Base-by-base conservation (phyloP, 1,284 basidiomycete species). In the Rhizoctonia solani region DNA sequence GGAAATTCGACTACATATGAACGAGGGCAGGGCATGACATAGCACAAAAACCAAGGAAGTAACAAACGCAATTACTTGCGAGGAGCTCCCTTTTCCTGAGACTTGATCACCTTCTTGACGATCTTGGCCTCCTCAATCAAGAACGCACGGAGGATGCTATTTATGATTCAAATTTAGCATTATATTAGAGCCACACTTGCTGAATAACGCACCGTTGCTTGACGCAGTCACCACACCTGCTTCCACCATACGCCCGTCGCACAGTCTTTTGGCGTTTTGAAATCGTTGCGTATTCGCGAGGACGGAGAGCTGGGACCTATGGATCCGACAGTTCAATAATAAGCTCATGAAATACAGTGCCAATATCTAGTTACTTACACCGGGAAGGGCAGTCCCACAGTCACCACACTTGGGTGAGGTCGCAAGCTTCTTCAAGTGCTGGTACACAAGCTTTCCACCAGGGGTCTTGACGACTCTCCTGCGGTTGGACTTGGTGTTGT, bases 111-210 rank as follows among this genome's bases (percentile, higher is more conserved):
- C 82, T 88, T 92, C 90, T 99, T 99, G 78, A 99, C 96, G 75
- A 99, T 98, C 87, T 98, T 99, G 55, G 96, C 96, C 85, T 99
- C 95, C 85, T 99, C 97, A 68, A 99, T 93, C 71, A 99, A 82
- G 89, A 99, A 99, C 72, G 97, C 95, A 70, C 97, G 93, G 76
- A 99, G 90, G 76, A 99, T 95, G 74, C 96, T 96, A 59, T 0
- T 21, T 16, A 32, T 32, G 23, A 58, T n/a, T n/a, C n/a, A 25
- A 56, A 37, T 23, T 68, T 54, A 70, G 49, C 67, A 41, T 50
- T 41, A n/a, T 2, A 21, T 21, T 29, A 34, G 32, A 44, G 3
- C 14, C 6, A 44, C 39, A 23, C 1, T 2, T 27, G 9, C 50
- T 23, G 41, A 25, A 39, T 30, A 83, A 16, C 87, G 68, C 74